phyloP scores from a whole-genome alignment of 768 basidiomycete species.

The Lactarius quietus region DNA sequence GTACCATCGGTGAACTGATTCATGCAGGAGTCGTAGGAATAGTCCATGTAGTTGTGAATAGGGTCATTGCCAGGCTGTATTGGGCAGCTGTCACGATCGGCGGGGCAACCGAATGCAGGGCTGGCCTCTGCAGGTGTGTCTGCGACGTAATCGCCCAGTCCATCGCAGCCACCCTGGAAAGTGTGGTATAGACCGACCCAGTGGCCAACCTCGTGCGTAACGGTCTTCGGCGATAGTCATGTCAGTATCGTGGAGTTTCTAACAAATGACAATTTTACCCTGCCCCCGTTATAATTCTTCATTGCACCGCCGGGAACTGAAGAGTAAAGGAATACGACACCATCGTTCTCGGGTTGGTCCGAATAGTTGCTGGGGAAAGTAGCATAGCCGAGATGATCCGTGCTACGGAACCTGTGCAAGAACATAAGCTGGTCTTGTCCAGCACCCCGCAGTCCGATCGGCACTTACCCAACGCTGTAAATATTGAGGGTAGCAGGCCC shows the following conservation, averaged over 20 bases:
- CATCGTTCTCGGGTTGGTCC: slow-evolving; percentile 42
- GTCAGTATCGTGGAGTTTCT: not conserved
- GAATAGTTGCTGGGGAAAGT: slow-evolving; percentile 48
- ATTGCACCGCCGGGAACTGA: slow-evolving; percentile 41
- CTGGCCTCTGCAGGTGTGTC: slow-evolving; percentile 50
- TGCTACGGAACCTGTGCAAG: slow-evolving; percentile 37
- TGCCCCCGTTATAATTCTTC: slow-evolving; percentile 38
- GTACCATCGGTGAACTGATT: slow-evolving; percentile 44
- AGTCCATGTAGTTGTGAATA: slow-evolving; percentile 55
- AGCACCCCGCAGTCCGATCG: slow-evolving; percentile 14
- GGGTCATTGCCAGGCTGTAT: slow-evolving; percentile 37
- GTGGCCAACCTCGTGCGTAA: slow-evolving; percentile 58
- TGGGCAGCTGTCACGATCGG: slow-evolving; percentile 32
- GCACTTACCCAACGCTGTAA: slow-evolving; percentile 46
- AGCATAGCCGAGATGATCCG: slow-evolving; percentile 49
- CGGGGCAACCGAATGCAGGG: slow-evolving; percentile 39
- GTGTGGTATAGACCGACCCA: slow-evolving; percentile 60
- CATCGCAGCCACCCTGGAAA: slow-evolving; percentile 49
- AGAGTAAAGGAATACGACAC: slow-evolving; percentile 39
- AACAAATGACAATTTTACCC: not conserved
- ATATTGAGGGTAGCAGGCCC: slow-evolving; percentile 43
- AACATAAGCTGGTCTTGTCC: not conserved
- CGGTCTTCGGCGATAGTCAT: slow-evolving; percentile 33
- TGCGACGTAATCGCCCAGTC: slow-evolving; percentile 41
- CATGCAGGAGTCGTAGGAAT: slow-evolving; percentile 50